Evolutionary conservation across 2,329 filamentous ascomycete genomes (phyloP).

Genomic region (Xenosphaeropsis pyriputrescens): DNA sequence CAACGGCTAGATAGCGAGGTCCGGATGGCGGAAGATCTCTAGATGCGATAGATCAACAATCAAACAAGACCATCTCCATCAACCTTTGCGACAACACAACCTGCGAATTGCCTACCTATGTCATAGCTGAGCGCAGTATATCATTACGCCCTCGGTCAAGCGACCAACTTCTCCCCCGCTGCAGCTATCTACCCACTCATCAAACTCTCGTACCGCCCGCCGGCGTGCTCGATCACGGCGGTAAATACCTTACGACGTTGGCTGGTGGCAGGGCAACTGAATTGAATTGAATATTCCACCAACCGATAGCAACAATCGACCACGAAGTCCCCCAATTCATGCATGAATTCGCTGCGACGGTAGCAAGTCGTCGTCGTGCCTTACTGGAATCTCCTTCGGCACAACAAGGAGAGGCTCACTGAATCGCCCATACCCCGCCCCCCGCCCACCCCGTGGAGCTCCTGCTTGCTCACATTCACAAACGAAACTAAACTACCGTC

Average conservation of each 20-base stretch:
- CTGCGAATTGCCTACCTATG: too few relatives aligned
- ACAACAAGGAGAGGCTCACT: not conserved
- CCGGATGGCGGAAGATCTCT: not conserved
- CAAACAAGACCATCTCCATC: too few relatives aligned
- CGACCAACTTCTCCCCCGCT: too few relatives aligned
- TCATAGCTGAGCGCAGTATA: too few relatives aligned
- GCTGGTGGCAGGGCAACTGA: constrained; percentile 1
- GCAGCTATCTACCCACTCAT: too few relatives aligned
- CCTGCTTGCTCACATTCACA: not conserved
- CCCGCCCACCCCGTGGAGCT: not conserved
- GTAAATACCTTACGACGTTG: not conserved
- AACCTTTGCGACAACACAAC: too few relatives aligned
- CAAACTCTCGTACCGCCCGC: too few relatives aligned
- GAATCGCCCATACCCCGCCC: not conserved
- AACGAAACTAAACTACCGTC: constrained; percentile 1
- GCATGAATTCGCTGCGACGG: not conserved
- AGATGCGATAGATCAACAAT: not conserved
- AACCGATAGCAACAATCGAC: not conserved
- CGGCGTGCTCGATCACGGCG: too few relatives aligned
- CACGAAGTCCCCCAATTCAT: not conserved
- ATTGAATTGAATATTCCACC: not conserved
- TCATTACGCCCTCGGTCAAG: too few relatives aligned
- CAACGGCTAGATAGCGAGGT: too few relatives aligned
- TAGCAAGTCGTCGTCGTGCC: not conserved
- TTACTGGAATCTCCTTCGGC: not conserved